These are phyloP conservation scores for Aureobasidium subglaciale DNA, from an alignment of 2,329 filamentous ascomycete genomes.

Conservation along the genomic window DNA sequence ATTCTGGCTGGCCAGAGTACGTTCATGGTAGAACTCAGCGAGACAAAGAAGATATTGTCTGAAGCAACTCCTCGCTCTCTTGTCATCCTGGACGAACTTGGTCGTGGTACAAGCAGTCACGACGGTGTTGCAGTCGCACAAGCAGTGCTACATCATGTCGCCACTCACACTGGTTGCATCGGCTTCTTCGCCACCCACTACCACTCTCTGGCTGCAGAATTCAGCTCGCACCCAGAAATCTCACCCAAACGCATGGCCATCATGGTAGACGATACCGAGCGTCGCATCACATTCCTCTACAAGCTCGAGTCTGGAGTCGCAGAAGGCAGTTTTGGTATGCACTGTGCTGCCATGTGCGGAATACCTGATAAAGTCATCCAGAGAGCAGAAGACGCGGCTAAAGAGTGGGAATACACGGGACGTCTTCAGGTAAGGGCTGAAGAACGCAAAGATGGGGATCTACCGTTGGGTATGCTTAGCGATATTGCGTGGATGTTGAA, in stretches of 20 bases:
- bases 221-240: constrained; percentile 82
- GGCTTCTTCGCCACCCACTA: constrained; percentile 99
- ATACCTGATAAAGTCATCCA: constrained; percentile 78
- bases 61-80: constrained; percentile 91
- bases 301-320: constrained; percentile 89
- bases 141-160: constrained; percentile 92
- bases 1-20: constrained; percentile 97
- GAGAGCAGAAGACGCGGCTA: constrained; percentile 78
- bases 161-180: constrained; percentile 83
- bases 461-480: constrained; percentile 79
- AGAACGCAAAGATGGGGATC: constrained; percentile 64
- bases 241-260: constrained; percentile 86
- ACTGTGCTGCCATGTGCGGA: constrained; percentile 96
- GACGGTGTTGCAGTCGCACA: constrained; percentile 96
- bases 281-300: constrained; percentile 94
- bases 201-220: constrained; percentile 86
- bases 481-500: constrained; percentile 75
- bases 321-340: constrained; percentile 97
- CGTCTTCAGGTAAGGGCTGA: constrained; percentile 71
- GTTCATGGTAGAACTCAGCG: constrained; percentile 94
- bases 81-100: constrained; percentile 93
- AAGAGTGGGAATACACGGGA: constrained; percentile 92
- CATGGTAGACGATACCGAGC: constrained; percentile 74
- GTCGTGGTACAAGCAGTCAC: constrained; percentile 89
- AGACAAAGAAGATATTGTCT: constrained; percentile 95